These are phyloP conservation scores for Chlorella vulgaris DNA, from an alignment of 139 green algal species.

Conservation along the genomic window DNA sequence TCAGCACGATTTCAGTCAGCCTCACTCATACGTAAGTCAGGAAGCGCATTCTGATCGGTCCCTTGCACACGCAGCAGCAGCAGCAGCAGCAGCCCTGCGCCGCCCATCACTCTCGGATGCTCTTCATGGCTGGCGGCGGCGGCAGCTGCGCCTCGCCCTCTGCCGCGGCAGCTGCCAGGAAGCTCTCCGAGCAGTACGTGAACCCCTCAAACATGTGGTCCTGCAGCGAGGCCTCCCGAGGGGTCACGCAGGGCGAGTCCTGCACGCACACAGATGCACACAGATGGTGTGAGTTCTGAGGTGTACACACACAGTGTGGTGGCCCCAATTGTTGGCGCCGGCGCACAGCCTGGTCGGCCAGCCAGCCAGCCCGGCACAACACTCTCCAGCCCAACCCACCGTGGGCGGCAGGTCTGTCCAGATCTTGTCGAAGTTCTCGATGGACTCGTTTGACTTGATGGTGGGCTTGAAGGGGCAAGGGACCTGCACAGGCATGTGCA, in stretches of 20 bases:
- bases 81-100: not conserved
- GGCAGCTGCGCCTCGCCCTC: not conserved
- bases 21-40: no score
- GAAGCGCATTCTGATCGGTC: no score
- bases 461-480: constrained; percentile 86
- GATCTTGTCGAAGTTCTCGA: constrained; percentile 89
- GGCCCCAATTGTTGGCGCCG: not conserved
- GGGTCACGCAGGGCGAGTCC: constrained; percentile 78
- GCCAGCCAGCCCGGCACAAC: not conserved
- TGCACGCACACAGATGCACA: constrained; percentile 14
- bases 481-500: constrained; percentile 63
- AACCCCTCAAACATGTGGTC: constrained; percentile 33
- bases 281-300: not conserved
- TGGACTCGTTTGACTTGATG: constrained; percentile 38
- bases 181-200: constrained; percentile 27
- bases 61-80: not conserved
- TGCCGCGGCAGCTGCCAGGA: constrained; percentile 16
- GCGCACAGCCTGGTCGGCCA: not conserved
- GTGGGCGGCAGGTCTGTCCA: constrained; percentile 72
- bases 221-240: constrained; percentile 34
- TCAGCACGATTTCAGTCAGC: no score
- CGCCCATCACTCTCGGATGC: not conserved
- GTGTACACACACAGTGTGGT: not conserved
- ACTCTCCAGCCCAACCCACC: not conserved
- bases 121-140: not conserved